These are phyloP conservation scores for Globisporangium nodosum DNA, from an alignment of 352 stramenopile genomes.

Conservation along the genomic window DNA sequence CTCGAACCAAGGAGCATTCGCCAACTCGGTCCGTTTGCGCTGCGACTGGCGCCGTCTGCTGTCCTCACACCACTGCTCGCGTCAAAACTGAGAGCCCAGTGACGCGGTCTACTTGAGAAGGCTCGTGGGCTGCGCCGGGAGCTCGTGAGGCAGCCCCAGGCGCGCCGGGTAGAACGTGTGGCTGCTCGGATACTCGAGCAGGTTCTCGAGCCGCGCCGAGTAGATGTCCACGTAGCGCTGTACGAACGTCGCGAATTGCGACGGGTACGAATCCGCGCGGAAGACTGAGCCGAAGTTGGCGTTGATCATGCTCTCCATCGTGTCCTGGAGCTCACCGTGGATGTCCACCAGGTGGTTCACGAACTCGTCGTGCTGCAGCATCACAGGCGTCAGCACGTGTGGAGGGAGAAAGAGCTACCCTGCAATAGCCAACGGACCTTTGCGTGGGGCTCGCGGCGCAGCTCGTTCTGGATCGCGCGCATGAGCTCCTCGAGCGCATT, in stretches of 20 bases:
- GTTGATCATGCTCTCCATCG: constrained; percentile 82
- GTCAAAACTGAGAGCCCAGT: too few species aligned
- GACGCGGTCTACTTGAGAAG: constrained; percentile 4
- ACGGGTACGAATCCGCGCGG: constrained; percentile 74
- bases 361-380: constrained; percentile 45
- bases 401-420: too few species aligned
- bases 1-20: too few species aligned
- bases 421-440: constrained; percentile 15
- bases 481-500: constrained; percentile 58
- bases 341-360: constrained; percentile 57
- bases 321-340: constrained; percentile 51
- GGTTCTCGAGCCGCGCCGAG: constrained; percentile 76
- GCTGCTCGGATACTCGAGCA: constrained; percentile 74
- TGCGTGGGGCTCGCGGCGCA: constrained; percentile 31
- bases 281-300: constrained; percentile 87
- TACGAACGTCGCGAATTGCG: constrained; percentile 83
- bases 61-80: too few species aligned
- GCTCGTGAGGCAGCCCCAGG: constrained; percentile 53
- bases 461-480: constrained; percentile 54
- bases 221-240: constrained; percentile 88
- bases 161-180: constrained; percentile 85
- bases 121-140: constrained; percentile 4
- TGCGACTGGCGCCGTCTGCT: too few species aligned
- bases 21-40: too few species aligned
- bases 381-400: constrained; percentile 11